A percentile compares a stretch with the other conserved stretches of the same genome.
Evolutionary conservation across 305 asterid genomes (phyloP).

Genomic region (Fraxinus dipetala): DNA sequence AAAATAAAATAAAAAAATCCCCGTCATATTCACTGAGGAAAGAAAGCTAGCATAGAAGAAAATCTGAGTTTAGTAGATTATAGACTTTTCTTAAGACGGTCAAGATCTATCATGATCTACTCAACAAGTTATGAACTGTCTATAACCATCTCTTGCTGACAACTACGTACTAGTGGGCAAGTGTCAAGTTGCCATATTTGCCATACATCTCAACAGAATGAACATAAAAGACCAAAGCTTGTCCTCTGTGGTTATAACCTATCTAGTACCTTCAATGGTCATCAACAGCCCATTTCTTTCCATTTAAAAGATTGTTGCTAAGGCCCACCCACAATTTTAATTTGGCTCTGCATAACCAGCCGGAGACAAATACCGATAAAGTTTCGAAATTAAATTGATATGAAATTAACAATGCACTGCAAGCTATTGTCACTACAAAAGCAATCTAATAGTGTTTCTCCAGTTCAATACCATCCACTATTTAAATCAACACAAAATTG

Average conservation of each 20-base stretch:
- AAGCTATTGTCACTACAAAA: conserved; percentile 2
- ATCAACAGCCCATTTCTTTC: neutral
- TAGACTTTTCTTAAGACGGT: neutral
- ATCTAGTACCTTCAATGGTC: neutral
- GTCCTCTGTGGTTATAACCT: neutral
- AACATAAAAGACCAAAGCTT: neutral
- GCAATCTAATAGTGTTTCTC: neutral
- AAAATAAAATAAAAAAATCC: neutral
- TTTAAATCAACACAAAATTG: neutral
- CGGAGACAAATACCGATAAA: neutral
- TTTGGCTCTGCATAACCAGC: neutral
- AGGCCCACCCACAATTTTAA: neutral
- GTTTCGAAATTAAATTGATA: neutral
- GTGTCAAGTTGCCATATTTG: neutral
- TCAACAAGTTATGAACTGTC: neutral
- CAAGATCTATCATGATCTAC: neutral
- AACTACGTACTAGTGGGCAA: neutral
- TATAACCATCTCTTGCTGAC: neutral
- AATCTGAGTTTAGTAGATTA: neutral
- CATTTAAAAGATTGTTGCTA: neutral
- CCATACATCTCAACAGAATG: neutral
- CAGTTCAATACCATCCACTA: neutral
- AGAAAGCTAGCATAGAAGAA: neutral
- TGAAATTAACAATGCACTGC: neutral
- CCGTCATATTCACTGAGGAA: neutral